These are phyloP conservation scores for Populus simonii DNA, from an alignment of 345 rosid species.

Conservation along the genomic window DNA sequence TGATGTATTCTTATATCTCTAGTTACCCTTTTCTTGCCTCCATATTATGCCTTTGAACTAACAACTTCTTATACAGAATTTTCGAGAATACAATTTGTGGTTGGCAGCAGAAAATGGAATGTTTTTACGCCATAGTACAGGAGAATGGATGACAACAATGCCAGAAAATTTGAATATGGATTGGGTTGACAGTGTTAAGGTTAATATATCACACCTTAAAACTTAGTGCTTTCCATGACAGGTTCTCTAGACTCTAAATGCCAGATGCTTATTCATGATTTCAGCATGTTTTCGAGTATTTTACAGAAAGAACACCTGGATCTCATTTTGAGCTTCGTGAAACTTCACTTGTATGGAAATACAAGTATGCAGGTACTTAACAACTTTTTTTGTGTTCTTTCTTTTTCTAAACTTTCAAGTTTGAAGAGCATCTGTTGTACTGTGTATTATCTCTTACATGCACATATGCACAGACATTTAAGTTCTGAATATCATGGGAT, in stretches of 20 bases:
- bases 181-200: slow-evolving; percentile 67
- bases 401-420: neutral
- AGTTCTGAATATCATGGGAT: neutral
- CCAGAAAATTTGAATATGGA: slow-evolving; percentile 56
- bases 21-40: neutral
- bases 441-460: neutral
- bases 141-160: slow-evolving; percentile 66
- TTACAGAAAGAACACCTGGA: slow-evolving; percentile 61
- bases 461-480: neutral
- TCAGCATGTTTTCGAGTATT: slow-evolving; percentile 60
- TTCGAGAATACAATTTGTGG: slow-evolving; percentile 53
- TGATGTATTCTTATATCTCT: slow-evolving; percentile 31
- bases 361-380: slow-evolving; percentile 52
- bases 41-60: slow-evolving; percentile 10
- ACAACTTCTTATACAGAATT: slow-evolving; percentile 39
- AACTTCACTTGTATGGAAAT: slow-evolving; percentile 61
- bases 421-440: neutral
- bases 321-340: slow-evolving; percentile 57
- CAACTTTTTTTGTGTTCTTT: neutral
- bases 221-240: slow-evolving; percentile 8
- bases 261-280: slow-evolving; percentile 32
- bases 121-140: slow-evolving; percentile 43
- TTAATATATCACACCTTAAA: slow-evolving; percentile 9
- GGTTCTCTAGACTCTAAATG: slow-evolving; percentile 12
- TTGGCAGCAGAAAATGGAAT: slow-evolving; percentile 67